Conservation (phyloP, 2,329 filamentous ascomycete species). For the Penicillium sclerotiorum region DNA sequence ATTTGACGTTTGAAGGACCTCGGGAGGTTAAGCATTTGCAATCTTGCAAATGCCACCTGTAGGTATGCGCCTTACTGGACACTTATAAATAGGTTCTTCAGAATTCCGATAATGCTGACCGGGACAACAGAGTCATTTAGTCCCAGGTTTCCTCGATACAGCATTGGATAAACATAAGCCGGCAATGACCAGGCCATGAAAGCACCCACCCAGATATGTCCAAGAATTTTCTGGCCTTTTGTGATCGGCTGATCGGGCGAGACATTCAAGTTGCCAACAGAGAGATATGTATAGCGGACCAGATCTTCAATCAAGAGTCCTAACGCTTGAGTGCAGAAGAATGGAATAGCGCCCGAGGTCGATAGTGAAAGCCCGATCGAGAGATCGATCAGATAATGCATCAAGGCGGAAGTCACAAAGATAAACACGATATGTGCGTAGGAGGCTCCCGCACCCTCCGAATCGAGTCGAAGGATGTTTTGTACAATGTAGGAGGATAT, state of each 20-base stretch:
- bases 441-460: background rate
- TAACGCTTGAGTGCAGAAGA: background rate
- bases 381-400: constrained; percentile 1
- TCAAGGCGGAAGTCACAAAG: background rate
- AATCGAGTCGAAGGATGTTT: background rate
- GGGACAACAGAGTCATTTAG: background rate
- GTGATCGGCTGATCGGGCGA: background rate
- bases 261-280: background rate
- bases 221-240: background rate
- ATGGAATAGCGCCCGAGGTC: background rate
- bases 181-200: background rate
- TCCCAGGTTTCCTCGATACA: background rate
- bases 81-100: background rate
- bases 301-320: background rate
- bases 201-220: background rate
- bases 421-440: background rate
- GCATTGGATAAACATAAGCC: constrained; percentile 1
- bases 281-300: background rate
- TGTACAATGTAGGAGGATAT: constrained; percentile 2
- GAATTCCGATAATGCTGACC: background rate
- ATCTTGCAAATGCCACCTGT: too few species aligned
- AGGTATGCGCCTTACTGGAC: too few species aligned
- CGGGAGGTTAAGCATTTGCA: too few species aligned
- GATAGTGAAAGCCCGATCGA: background rate
- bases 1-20: too few species aligned